Evolutionary conservation across 2,329 filamentous ascomycete species (phyloP).

Genomic region (Fusarium decemcellulare): DNA sequence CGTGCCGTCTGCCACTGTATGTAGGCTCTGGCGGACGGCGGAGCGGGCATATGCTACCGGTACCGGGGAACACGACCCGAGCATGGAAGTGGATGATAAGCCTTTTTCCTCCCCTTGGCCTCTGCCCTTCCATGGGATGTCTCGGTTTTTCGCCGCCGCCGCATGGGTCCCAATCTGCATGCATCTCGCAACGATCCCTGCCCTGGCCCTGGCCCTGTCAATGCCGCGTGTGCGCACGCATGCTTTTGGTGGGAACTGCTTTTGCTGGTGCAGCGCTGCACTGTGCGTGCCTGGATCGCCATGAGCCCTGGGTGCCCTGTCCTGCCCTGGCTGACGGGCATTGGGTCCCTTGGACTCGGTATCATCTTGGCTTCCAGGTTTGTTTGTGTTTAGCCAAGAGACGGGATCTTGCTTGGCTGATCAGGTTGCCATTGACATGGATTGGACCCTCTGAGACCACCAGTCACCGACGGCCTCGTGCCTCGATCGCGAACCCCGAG

Average conservation of each 20-base stretch:
- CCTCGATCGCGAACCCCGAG: constrained; percentile 31
- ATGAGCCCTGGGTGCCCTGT: constrained; percentile 1
- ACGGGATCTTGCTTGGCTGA: constrained; percentile 28
- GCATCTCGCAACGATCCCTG: constrained; percentile 30
- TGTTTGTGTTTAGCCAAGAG: constrained; percentile 26
- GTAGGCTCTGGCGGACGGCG: background rate
- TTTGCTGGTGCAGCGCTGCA: background rate
- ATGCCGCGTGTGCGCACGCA: constrained; percentile 28
- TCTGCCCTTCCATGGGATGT: background rate
- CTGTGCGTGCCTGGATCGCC: constrained; percentile 34
- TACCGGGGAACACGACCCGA: constrained; percentile 36
- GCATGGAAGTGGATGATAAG: constrained; percentile 14
- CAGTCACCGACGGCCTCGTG: constrained; percentile 32
- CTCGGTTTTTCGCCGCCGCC: constrained; percentile 22
- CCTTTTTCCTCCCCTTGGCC: constrained; percentile 5
- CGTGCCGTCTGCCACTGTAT: background rate
- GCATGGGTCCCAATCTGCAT: constrained; percentile 24
- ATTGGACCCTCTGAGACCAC: constrained; percentile 21
- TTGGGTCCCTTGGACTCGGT: constrained; percentile 8
- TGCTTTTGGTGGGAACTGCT: constrained; percentile 13
- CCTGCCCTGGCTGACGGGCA: constrained; percentile 4
- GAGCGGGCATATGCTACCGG: constrained; percentile 22
- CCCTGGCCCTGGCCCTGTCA: constrained; percentile 24
- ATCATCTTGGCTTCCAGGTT: constrained; percentile 30
- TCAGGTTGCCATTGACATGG: constrained; percentile 27